These are phyloP conservation scores for Gracilaria vermiculophylla DNA, from an alignment of 23 red algal genomes.

Conservation along the genomic window DNA sequence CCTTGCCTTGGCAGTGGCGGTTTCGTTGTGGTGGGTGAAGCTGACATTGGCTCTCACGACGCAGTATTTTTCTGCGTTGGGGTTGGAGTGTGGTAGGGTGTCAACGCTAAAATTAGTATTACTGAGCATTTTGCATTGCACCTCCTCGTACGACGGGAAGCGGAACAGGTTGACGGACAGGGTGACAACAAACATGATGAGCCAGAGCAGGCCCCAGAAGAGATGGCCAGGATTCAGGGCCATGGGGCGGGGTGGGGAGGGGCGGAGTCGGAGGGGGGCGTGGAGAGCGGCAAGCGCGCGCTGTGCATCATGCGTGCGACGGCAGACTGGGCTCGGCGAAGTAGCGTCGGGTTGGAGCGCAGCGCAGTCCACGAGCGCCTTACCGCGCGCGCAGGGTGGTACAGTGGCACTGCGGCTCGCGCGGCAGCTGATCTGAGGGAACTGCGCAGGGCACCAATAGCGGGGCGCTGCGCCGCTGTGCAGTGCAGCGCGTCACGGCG, in stretches of 20 bases:
- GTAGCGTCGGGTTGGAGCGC: too few species aligned
- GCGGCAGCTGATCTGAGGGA: too few species aligned
- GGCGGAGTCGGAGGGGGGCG: background rate
- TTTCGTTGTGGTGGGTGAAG: background rate
- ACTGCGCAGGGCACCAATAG: too few species aligned
- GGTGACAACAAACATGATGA: slow-evolving; percentile 15
- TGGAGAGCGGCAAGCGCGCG: background rate
- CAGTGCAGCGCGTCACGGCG: too few species aligned
- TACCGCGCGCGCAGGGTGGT: too few species aligned
- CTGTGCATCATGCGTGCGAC: background rate
- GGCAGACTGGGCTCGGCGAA: too few species aligned
- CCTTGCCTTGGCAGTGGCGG: background rate
- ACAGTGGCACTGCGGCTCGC: too few species aligned
- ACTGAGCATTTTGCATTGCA: background rate
- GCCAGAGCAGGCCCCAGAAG: background rate
- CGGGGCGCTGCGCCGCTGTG: too few species aligned
- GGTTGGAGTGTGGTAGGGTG: background rate
- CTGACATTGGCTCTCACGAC: background rate
- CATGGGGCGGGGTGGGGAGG: background rate
- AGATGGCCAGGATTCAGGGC: background rate
- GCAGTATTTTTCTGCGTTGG: background rate
- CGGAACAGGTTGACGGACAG: background rate
- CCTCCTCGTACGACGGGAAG: slow-evolving; percentile 1
- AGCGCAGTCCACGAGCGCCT: too few species aligned
- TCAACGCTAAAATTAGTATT: too few species aligned